Evolutionary conservation across 371 early-diverging fungal genomes (phyloP), one percentile per base, ranked within the genome.

Genomic region (Funneliformis caledonium): DNA sequence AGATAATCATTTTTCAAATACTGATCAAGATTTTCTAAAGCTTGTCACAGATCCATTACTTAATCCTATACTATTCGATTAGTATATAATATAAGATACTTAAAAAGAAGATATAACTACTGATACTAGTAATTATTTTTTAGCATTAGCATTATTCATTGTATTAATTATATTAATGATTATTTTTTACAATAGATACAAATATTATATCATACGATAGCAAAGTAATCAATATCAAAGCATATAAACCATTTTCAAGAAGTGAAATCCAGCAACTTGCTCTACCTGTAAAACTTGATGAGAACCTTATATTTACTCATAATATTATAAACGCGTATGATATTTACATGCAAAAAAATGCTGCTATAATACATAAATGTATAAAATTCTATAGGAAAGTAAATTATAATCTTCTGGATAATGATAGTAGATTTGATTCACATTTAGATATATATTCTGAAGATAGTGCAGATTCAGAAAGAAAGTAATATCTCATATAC

Each of bases 331-430:
- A 9, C 12, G 48, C 47, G 11, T 72, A 72, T 72, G 45, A 45
- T 48, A 50, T 48, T 72, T 72, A 72, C 45, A 72, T 72, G 48
- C 22, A 45, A 72, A 72, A 48, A 50, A 72, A n/a, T n/a, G 72
- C 72, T 12, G 45, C 48, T 4, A 19, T 72, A 16, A 72, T 72
- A 19, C 22, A 47, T 26, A 37, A 7, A n/a, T 22, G 8, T 72
- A 22, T 72, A 9, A n/a, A 72, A n/a, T 72, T 45, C 26, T 72
- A 72, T 10, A 72, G 45, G 5, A 9, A 72, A 16, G 26, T 72
- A 48, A 48, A 26, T 0, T 72, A 72, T 48, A 50, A 14, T 16
- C 8, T 70, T 11, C 19, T 47, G 10, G 43, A 70, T 22, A 16
- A 70, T 70, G 47, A 70, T 22, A 26, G 9, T 2, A 43, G 2